Evolutionary conservation across 352 stramenopile species (phyloP), one percentile per base, ranked within the genome.

Genomic region (Phytophthora pluvialis): DNA sequence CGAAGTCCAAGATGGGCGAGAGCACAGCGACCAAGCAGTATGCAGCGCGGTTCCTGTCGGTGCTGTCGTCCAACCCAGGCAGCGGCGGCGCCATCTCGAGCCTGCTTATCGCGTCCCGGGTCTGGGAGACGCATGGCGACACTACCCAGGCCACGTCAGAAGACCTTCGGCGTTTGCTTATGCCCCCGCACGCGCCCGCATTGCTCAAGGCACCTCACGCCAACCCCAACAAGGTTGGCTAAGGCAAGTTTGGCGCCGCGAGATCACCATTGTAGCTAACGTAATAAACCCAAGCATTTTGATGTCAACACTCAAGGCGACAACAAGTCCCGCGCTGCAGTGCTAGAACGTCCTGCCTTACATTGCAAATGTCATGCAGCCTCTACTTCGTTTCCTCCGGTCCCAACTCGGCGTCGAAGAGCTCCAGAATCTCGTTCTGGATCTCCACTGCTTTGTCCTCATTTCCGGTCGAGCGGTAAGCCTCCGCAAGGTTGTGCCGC

Each of bases 211-310:
- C 81, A 2, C 79, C 91, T 31, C 85, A 94, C 29, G 83, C 86
- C 5, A 96, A 96, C 57, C 84, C 86, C n/a, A 88, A 96, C 44
- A 91, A 91, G 66, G 89, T 96, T 33, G 88, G 86, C 5, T 93
- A 76, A 64, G 33, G 18, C 12, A 11, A 36, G 50, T 54, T 62
- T 52, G 18, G 52, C 42, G 29, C 16, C 21, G 38, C 39, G 55
- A 64, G 28, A 61, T 62, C 53, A 67, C 60, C 48, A 39, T 46
- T 54, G 48, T 59, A 63, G 28, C 45, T 54, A 70, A 73, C 33
- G 29, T 68, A 61, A 72, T 57, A 61, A 66, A 50, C 28, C 50
- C 21, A 60, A 50, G 29, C 47, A 60, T 60, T 59, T 66, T 55
- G 12, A 59, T 57, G 44, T 58, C 60, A 66, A 64, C 59, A 53